Base-by-base conservation (phyloP, 768 basidiomycete genomes). In the Boletales sp. region DNA sequence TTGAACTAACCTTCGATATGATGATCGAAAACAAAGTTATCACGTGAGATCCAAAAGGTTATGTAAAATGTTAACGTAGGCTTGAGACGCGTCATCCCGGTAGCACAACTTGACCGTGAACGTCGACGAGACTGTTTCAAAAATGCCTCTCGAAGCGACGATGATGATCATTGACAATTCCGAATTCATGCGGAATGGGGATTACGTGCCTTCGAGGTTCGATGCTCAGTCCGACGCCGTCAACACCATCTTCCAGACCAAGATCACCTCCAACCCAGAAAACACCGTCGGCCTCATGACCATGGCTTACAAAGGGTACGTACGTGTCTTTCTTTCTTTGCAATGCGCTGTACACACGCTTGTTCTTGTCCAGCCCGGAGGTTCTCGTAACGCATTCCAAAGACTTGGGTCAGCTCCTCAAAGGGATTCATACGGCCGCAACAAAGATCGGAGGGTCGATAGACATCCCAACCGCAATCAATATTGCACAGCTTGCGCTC, bases 101-200 rank as follows among this genome's bases (percentile, higher is more conserved):
- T 19, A 5, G 19, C 38, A 8, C 24, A 35, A 39, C 58, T 56
- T 60, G 43, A n/a, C 46, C 37, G 35, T 35, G 30, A 31, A 51
- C 62, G 5, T 39, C 45, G 40, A 55, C 56, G 52, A 54, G 39
- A 40, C 51, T 37, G 24, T 27, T 31, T 35, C 57, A 76, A 83
- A 66, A 50, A 97, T 97, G 93, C 90, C 92, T 59, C 81, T 97
- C 64, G 94, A 99, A 83, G 94, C 95, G 36, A 95, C 94, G 19
- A 94, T 99, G 84, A 84, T 98, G 74, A 77, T 99, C 13, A 84
- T 98, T 53, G 97, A 99, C 81, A 97, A 97, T 68, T 97, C 93
- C 2, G 92, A 94, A 70, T 94, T 87, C 71, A 97, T 97, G 87
- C 83, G 94, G 50, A 95, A 97, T 64, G 92, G 93, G 11, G 93